These are phyloP conservation scores for Wickerhamiella galacta DNA, from an alignment of 805 yeast species.

Conservation along the genomic window DNA sequence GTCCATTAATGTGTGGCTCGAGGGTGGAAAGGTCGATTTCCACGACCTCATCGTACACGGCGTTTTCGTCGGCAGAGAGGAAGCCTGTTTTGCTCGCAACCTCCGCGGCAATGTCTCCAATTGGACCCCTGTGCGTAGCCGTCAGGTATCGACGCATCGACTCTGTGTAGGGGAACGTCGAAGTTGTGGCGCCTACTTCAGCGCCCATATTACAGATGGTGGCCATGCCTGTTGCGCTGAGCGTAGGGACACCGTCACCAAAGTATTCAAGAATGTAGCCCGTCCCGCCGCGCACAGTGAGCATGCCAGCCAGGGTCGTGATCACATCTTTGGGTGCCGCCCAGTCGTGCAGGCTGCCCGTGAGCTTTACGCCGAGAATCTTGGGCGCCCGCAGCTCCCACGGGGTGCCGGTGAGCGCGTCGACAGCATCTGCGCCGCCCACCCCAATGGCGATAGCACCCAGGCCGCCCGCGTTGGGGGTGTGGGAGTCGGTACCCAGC, in stretches of 20 bases:
- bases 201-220: slow-evolving; percentile 99
- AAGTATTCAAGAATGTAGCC: slow-evolving; percentile 92
- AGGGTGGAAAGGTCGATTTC: slow-evolving; percentile 74
- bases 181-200: slow-evolving; percentile 97
- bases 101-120: slow-evolving; percentile 63
- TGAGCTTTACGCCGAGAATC: slow-evolving; percentile 80
- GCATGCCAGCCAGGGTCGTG: slow-evolving; percentile 74
- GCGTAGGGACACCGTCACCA: slow-evolving; percentile 79
- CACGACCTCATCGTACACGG: slow-evolving; percentile 80
- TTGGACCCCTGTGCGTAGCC: slow-evolving; percentile 70
- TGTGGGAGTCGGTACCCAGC: slow-evolving; percentile 97
- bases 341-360: slow-evolving; percentile 87
- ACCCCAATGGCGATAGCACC: slow-evolving; percentile 99
- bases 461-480: slow-evolving; percentile 97
- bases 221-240: slow-evolving; percentile 98
- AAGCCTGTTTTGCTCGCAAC: slow-evolving; percentile 38
- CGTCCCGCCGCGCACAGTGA: slow-evolving; percentile 96
- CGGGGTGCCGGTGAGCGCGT: slow-evolving; percentile 89
- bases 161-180: slow-evolving; percentile 85
- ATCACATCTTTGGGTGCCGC: slow-evolving; percentile 94
- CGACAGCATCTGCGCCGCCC: slow-evolving; percentile 99
- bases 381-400: slow-evolving; percentile 99
- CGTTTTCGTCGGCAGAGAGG: slow-evolving; percentile 72
- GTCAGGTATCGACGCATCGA: slow-evolving; percentile 63
- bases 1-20: slow-evolving; percentile 95